These are phyloP conservation scores for Pichia sp. DNA, from an alignment of 1,139 yeast genomes.

Conservation along the genomic window DNA sequence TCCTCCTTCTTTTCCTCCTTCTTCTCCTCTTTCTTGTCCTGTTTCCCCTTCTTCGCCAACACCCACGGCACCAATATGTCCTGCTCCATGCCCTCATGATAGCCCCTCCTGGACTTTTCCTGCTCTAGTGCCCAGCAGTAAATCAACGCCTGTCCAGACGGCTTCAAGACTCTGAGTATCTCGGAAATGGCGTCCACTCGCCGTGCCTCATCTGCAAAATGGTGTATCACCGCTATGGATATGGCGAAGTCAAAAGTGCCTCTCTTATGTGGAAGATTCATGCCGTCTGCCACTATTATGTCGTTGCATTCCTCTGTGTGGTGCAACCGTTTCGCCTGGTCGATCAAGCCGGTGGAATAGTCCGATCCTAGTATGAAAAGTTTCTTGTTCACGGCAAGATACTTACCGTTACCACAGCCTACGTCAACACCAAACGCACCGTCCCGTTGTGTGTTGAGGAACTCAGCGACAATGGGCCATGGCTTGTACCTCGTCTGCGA, in stretches of 20 bases:
- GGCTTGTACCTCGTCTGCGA: slow-evolving; percentile 93
- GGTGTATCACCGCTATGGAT: slow-evolving; percentile 94
- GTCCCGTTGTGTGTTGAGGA: slow-evolving; percentile 40
- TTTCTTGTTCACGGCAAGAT: slow-evolving; percentile 64
- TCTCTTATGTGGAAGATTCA: slow-evolving; percentile 60
- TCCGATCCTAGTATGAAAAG: slow-evolving; percentile 78
- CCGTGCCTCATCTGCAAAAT: slow-evolving; percentile 80
- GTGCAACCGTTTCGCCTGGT: slow-evolving; percentile 58
- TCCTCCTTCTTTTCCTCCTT: slow-evolving; percentile 19
- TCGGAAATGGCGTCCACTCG: slow-evolving; percentile 69
- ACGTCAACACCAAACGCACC: slow-evolving; percentile 58
- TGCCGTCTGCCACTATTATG: slow-evolving; percentile 71
- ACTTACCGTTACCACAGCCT: slow-evolving; percentile 97
- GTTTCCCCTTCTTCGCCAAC: slow-evolving; percentile 41
- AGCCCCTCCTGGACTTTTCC: slow-evolving; percentile 78
- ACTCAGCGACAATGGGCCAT: slow-evolving; percentile 90
- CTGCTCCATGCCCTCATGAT: slow-evolving; percentile 84
- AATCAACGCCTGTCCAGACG: slow-evolving; percentile 66
- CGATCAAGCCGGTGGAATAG: slow-evolving; percentile 69
- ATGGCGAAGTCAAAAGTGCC: slow-evolving; percentile 79
- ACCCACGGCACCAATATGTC: slow-evolving; percentile 98
- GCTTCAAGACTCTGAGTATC: slow-evolving; percentile 54
- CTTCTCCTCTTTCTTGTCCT: slow-evolving; percentile 20
- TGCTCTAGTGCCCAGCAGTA: slow-evolving; percentile 98
- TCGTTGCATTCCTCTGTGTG: slow-evolving; percentile 37